Base-by-base conservation (phyloP, 2,329 filamentous ascomycete genomes). In the Pezicula radicicola region DNA sequence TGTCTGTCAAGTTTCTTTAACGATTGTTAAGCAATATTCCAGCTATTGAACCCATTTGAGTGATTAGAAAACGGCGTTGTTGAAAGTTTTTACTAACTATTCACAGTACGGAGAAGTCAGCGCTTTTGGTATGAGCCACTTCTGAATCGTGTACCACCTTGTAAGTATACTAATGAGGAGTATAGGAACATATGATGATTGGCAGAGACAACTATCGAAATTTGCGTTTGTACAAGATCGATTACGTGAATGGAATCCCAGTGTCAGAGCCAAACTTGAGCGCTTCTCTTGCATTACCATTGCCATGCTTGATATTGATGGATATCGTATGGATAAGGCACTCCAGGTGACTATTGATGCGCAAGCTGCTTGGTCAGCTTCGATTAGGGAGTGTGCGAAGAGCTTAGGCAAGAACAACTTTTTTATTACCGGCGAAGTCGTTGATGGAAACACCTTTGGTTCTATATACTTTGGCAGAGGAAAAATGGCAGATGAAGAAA, bases 191-290 rank as follows among this genome's bases (percentile, higher is more conserved):
- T 45, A 45, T 15, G 19, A 60, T 10, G 42, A 45, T 45, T 85
- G 78, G 77, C 70, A 83, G 60, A 79, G 80, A 63, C 79, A 86
- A 62, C 72, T 86, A 44, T 76, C 80, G 21, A 87, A 86, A 59
- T 87, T 86, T 66, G 81, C 81, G 45, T 83, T 78, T 43, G 83
- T 86, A 1, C 83, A 87, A 66, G 83, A 87, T 65, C 81, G 83
- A 61, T 70, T 87, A 3, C 76, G 83, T 46, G 83, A 85, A 58
- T 87, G 83, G 83, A 62, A 75, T 30, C 77, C 79, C 3, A 75
- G 76, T 18, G 82, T 85, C 0, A 69, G 76, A 30, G 72, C 76
- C 42, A 80, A 80, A 58, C 68, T 87, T 50, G 76, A 79, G 56
- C 76, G 76, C 45, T 82, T 85, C 60, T 84, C 81, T 2, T 87